Percentiles rank a stretch among this genome's conserved stretches.
These are phyloP conservation scores for Gossypium lobatum DNA, from an alignment of 441 rosid genomes.

Conservation along the genomic window DNA sequence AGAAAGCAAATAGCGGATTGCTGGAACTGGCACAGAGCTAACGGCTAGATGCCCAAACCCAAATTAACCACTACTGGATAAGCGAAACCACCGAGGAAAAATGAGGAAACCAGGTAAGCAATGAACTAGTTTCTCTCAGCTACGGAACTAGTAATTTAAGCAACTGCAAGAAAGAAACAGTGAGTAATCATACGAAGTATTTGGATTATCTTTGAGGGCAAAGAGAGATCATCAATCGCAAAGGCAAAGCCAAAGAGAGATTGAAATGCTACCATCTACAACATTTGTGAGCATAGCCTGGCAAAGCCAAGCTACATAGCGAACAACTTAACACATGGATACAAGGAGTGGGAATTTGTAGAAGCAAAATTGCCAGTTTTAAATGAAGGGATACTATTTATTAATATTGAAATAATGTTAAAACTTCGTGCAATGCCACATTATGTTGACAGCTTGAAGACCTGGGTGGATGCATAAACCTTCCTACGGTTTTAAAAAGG, in stretches of 20 bases:
- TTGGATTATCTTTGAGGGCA: constrained; percentile 41
- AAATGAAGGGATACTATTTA: background rate
- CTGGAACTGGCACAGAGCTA: background rate
- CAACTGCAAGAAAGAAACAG: constrained; percentile 61
- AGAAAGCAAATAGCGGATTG: background rate
- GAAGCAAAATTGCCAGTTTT: background rate
- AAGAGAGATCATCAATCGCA: constrained; percentile 57
- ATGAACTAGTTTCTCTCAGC: constrained; percentile 83
- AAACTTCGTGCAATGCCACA: background rate
- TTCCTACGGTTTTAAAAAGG: background rate
- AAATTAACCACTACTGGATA: background rate
- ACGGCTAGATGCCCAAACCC: background rate
- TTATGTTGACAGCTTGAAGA: background rate
- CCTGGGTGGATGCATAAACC: background rate
- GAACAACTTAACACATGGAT: too few species aligned
- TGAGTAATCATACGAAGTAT: constrained; percentile 31
- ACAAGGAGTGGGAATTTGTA: background rate
- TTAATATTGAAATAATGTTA: background rate
- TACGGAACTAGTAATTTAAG: constrained; percentile 74
- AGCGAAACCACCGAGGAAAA: background rate
- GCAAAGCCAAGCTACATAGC: constrained; percentile 82
- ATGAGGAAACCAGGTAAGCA: background rate
- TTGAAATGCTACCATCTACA: constrained; percentile 74
- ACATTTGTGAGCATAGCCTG: constrained; percentile 89
- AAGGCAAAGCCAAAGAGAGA: constrained; percentile 73